These are phyloP conservation scores for Tritrichomonas musculus DNA, from an alignment of 208 protist species.

Conservation along the genomic window DNA sequence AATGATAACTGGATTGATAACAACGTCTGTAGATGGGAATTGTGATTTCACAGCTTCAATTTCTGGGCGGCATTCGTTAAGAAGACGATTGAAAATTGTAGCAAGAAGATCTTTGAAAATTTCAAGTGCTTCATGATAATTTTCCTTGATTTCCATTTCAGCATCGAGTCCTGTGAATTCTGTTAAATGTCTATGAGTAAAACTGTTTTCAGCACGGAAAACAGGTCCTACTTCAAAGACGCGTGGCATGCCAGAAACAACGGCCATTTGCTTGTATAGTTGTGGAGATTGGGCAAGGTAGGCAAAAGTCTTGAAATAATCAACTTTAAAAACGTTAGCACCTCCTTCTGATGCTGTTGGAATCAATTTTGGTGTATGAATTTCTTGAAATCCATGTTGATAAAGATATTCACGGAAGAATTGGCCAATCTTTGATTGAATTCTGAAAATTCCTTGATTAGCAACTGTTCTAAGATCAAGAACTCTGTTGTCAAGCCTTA, in stretches of 20 bases:
- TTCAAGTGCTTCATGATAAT: slow-evolving; percentile 85
- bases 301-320: slow-evolving; percentile 94
- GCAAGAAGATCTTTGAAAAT: slow-evolving; percentile 83
- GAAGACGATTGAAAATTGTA: slow-evolving; percentile 82
- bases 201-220: slow-evolving; percentile 96
- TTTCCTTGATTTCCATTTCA: slow-evolving; percentile 97
- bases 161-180: slow-evolving; percentile 99
- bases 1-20: slow-evolving; percentile 30
- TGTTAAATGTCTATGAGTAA: slow-evolving; percentile 97
- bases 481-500: slow-evolving; percentile 43
- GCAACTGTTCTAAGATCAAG: slow-evolving; percentile 37
- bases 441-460: slow-evolving; percentile 44
- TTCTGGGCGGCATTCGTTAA: slow-evolving; percentile 64
- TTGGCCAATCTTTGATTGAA: slow-evolving; percentile 35
- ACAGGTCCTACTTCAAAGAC: slow-evolving; percentile 77
- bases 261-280: slow-evolving; percentile 97
- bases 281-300: slow-evolving; percentile 98
- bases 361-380: slow-evolving; percentile 99
- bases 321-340: slow-evolving; percentile 86
- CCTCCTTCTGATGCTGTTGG: slow-evolving; percentile 41
- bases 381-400: slow-evolving; percentile 83
- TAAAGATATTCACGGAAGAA: slow-evolving; percentile 24
- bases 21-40: slow-evolving; percentile 70
- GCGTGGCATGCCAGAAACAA: slow-evolving; percentile 84
- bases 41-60: slow-evolving; percentile 70